phyloP scores from a whole-genome alignment of 495 filamentous ascomycete species.

The Aspergillus diversus region DNA sequence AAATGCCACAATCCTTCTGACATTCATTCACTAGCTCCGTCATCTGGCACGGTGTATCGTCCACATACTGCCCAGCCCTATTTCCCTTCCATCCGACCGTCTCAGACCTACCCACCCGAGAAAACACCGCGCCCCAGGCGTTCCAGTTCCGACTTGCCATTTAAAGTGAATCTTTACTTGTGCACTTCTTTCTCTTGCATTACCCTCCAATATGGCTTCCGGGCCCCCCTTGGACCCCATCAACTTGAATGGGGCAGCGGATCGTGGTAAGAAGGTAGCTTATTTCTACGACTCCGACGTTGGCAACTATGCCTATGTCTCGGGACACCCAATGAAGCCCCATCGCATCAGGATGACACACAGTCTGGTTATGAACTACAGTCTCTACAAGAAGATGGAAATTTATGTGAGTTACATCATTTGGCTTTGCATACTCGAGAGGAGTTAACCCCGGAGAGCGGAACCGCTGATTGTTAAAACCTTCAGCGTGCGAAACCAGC shows the following conservation, averaged over 20 bases:
- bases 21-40: slow-evolving; percentile 6
- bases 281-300: slow-evolving; percentile 99
- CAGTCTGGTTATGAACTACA: slow-evolving; percentile 98
- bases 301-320: slow-evolving; percentile 96
- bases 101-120: slow-evolving; percentile 17
- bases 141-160: neutral
- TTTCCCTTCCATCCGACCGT: neutral
- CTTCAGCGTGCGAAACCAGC: slow-evolving; percentile 92
- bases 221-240: slow-evolving; percentile 58
- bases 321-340: slow-evolving; percentile 99
- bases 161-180: slow-evolving; percentile 7
- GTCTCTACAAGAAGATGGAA: slow-evolving; percentile 97
- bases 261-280: slow-evolving; percentile 76
- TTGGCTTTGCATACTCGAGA: neutral
- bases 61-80: neutral
- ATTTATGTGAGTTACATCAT: slow-evolving; percentile 80
- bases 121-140: slow-evolving; percentile 25
- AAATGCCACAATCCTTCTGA: slow-evolving; percentile 14
- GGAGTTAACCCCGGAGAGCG: neutral
- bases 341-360: slow-evolving; percentile 97
- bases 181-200: slow-evolving; percentile 7
- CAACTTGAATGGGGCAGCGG: slow-evolving; percentile 47
- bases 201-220: slow-evolving; percentile 39
- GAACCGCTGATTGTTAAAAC: slow-evolving; percentile 31
- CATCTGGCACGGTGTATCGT: neutral